phyloP scores from a whole-genome alignment of 768 basidiomycete genomes.

The Lactarius tabidus region DNA sequence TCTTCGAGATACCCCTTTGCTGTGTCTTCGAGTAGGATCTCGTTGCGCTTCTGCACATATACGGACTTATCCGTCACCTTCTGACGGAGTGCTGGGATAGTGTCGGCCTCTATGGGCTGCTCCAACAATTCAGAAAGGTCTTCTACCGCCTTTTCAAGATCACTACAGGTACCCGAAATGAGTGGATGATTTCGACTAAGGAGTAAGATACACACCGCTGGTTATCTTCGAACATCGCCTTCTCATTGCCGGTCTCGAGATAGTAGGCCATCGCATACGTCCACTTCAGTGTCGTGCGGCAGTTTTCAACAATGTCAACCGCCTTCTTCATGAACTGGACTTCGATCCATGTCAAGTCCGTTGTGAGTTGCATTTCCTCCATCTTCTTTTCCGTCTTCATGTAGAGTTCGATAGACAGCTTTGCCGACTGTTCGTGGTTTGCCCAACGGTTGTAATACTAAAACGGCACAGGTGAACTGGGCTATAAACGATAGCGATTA shows the following conservation, averaged over 20 bases:
- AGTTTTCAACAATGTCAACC: constrained; percentile 84
- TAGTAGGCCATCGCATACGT: constrained; percentile 99
- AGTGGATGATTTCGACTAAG: constrained; percentile 1
- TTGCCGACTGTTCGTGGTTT: constrained; percentile 99
- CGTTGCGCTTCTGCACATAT: constrained; percentile 96
- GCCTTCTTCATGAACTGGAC: constrained; percentile 99
- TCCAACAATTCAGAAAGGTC: constrained; percentile 91
- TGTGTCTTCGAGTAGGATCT: constrained; percentile 93
- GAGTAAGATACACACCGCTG: constrained; percentile 56
- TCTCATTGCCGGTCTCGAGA: constrained; percentile 83
- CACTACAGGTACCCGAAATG: constrained; percentile 43
- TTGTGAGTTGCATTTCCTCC: constrained; percentile 98
- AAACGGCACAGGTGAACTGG: constrained; percentile 15
- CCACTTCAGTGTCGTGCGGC: constrained; percentile 97
- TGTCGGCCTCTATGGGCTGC: constrained; percentile 82
- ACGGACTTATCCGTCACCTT: constrained; percentile 97
- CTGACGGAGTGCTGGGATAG: constrained; percentile 76
- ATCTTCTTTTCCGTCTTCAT: constrained; percentile 99
- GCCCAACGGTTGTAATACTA: constrained; percentile 99
- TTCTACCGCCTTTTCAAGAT: constrained; percentile 93
- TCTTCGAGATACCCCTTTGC: constrained; percentile 85
- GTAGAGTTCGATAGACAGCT: constrained; percentile 89
- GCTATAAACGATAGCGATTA: not conserved
- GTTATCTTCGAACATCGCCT: constrained; percentile 96
- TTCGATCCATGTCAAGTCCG: constrained; percentile 95